Conservation (phyloP, 352 stramenopile genomes). For the Detonula confervacea region DNA sequence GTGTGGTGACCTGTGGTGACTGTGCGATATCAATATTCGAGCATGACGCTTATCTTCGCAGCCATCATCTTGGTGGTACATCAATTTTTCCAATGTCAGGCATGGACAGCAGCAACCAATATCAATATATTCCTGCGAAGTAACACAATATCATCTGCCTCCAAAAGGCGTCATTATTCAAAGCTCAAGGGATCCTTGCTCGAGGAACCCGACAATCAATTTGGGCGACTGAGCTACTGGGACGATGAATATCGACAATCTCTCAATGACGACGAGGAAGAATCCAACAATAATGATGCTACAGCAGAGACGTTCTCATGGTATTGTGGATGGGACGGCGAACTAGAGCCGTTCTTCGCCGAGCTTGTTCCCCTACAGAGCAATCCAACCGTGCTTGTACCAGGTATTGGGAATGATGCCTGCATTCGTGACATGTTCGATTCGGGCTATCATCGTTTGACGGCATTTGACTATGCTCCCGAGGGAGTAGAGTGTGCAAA, state of each 20-base stretch:
- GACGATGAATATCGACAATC: conserved; percentile 48
- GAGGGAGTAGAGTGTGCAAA: conserved; percentile 56
- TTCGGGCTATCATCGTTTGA: conserved; percentile 55
- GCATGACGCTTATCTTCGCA: not conserved
- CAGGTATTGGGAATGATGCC: conserved; percentile 70
- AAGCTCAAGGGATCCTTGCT: not conserved
- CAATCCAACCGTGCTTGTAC: conserved; percentile 54
- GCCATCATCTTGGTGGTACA: not conserved
- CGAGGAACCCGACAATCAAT: conserved; percentile 30
- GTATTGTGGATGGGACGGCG: conserved; percentile 64
- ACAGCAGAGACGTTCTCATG: conserved; percentile 58
- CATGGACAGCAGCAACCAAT: not conserved
- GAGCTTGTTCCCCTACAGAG: conserved; percentile 51
- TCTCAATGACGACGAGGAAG: not conserved
- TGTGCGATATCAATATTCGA: too few relatives aligned
- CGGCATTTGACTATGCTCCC: conserved; percentile 73
- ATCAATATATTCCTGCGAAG: not conserved
- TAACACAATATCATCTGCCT: not conserved
- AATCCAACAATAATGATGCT: conserved; percentile 1
- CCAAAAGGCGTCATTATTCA: too few relatives aligned
- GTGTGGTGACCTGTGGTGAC: too few relatives aligned
- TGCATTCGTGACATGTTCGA: conserved; percentile 67
- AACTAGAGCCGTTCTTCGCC: conserved; percentile 65
- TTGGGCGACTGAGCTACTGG: conserved; percentile 58
- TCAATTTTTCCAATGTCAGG: not conserved